A percentile compares a stretch with the other conserved stretches of the same genome.
Conservation (phyloP, 2,329 filamentous ascomycete genomes). For the Furcasterigmium furcatum region DNA sequence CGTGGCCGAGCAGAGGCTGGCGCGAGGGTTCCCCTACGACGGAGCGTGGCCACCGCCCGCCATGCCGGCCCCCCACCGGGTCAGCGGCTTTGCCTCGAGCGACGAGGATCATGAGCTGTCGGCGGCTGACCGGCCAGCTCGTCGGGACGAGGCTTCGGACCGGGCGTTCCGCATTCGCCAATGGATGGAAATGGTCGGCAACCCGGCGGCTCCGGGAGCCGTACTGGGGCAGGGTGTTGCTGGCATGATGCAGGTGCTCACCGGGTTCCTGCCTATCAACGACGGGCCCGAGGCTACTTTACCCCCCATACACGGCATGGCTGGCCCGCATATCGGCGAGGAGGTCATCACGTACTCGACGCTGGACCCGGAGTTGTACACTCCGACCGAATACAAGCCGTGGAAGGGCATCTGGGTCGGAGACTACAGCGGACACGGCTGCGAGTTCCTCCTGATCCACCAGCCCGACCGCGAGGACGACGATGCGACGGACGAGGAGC, state of each 20-base stretch:
- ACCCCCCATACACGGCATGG: constrained; percentile 1
- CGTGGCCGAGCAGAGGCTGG: constrained; percentile 24
- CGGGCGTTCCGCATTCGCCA: constrained; percentile 70
- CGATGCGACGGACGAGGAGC: constrained; percentile 34
- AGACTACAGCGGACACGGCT: constrained; percentile 84
- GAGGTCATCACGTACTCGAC: constrained; percentile 65
- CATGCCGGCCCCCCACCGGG: constrained; percentile 61
- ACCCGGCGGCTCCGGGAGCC: constrained; percentile 16
- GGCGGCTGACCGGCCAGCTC: constrained; percentile 36
- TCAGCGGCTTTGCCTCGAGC: constrained; percentile 27
- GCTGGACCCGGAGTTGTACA: constrained; percentile 72
- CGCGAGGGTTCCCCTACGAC: constrained; percentile 37
- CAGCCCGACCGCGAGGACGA: constrained; percentile 68
- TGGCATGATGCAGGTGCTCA: constrained; percentile 14
- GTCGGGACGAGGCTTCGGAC: constrained; percentile 60
- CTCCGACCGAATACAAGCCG: constrained; percentile 73
- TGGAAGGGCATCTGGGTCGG: constrained; percentile 92
- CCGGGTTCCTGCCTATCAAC: constrained; percentile 9
- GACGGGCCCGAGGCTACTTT: background rate
- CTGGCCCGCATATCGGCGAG: constrained; percentile 43
- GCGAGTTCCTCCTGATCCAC: constrained; percentile 80
- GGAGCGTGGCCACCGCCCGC: constrained; percentile 73
- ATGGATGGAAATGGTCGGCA: constrained; percentile 66
- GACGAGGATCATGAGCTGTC: constrained; percentile 17
- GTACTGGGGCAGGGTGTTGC: constrained; percentile 23